phyloP scores from a whole-genome alignment of 768 basidiomycete species.

The Lentinula boryana region DNA sequence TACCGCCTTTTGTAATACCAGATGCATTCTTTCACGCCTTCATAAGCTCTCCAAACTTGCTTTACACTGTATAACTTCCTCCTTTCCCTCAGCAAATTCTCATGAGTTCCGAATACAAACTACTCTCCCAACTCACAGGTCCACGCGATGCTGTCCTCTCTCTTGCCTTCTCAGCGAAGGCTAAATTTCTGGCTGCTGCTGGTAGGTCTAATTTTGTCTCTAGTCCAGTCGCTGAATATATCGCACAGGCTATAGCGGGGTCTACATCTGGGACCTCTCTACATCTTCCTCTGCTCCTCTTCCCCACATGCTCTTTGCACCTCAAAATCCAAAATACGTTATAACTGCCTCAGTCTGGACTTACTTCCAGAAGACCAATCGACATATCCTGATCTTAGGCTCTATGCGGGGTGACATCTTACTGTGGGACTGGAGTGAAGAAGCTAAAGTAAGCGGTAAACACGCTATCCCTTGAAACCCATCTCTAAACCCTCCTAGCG shows the following conservation, averaged over 20 bases:
- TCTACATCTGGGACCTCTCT: not conserved
- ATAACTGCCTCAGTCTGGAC: not conserved
- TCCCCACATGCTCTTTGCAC: not conserved
- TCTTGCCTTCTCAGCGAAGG: slow-evolving; percentile 1
- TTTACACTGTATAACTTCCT: not conserved
- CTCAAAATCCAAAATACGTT: not conserved
- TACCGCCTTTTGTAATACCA: not conserved
- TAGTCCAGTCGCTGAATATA: not conserved
- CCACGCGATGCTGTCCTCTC: not conserved
- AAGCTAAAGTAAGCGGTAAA: not conserved
- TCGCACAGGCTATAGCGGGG: not conserved
- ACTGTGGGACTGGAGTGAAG: not conserved
- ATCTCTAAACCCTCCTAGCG: not conserved
- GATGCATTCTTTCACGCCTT: too few species aligned
- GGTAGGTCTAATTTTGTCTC: not conserved
- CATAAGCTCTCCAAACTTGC: not conserved
- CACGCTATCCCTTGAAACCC: not conserved
- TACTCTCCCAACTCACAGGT: not conserved
- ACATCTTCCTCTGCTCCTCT: not conserved
- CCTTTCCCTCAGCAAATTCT: not conserved
- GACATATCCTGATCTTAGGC: not conserved
- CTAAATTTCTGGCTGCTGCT: not conserved
- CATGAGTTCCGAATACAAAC: not conserved
- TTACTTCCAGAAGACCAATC: not conserved
- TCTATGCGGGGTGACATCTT: slow-evolving; percentile 1